phyloP scores from a whole-genome alignment of 1,284 basidiomycete species.

The Coniophora puteana region DNA sequence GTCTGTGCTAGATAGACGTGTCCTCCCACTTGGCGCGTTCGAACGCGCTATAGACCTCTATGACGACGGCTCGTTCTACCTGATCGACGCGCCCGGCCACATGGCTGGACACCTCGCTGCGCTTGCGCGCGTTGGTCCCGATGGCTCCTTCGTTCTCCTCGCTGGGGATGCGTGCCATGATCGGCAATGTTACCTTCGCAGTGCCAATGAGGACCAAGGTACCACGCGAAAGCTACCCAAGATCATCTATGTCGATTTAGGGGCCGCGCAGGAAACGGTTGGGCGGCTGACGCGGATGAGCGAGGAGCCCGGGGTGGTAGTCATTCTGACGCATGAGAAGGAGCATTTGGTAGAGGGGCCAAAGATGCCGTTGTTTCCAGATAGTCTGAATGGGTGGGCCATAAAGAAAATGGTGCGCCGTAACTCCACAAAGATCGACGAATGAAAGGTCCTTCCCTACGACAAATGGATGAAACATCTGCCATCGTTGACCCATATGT shows the following conservation, averaged over 20 bases:
- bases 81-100: slow-evolving; percentile 30
- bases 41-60: slow-evolving; percentile 26
- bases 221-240: slow-evolving; percentile 1
- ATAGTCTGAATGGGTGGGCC: slow-evolving; percentile 2
- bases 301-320: slow-evolving; percentile 7
- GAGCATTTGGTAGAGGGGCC: slow-evolving; percentile 2
- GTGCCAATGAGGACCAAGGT: not conserved
- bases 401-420: slow-evolving; percentile 1
- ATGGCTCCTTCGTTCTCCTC: slow-evolving; percentile 13
- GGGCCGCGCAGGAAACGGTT: slow-evolving; percentile 8
- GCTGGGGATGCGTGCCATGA: slow-evolving; percentile 16
- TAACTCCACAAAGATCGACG: too few species aligned
- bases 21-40: slow-evolving; percentile 24
- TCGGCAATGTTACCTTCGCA: slow-evolving; percentile 12
- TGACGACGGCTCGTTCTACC: slow-evolving; percentile 27
- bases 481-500: too few species aligned
- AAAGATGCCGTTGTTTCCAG: slow-evolving; percentile 7
- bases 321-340: slow-evolving; percentile 6
- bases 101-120: slow-evolving; percentile 27
- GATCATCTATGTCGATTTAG: slow-evolving; percentile 4
- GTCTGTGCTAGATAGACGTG: slow-evolving; percentile 1
- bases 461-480: too few species aligned
- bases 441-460: too few species aligned
- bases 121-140: slow-evolving; percentile 20
- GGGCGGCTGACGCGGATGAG: slow-evolving; percentile 5